Base-by-base conservation (phyloP, 352 stramenopile genomes). In the Phytopythium boreale region DNA sequence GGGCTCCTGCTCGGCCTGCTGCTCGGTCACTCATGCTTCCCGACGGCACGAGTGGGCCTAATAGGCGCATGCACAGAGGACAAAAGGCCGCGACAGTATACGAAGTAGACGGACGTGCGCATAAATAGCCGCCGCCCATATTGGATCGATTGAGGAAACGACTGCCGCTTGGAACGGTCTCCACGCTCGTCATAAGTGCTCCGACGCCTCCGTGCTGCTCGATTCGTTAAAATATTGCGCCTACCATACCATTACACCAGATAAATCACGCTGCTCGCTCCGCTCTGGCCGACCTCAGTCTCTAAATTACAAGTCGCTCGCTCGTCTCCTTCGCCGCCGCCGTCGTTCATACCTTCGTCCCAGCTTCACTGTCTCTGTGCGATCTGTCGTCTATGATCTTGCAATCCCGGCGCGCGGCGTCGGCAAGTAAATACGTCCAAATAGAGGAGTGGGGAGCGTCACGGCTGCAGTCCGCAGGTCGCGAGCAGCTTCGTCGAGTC, bases 391-490 rank as follows among this genome's bases (percentile, higher is more conserved):
- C 46, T 52, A 52, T 52, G 12, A 4, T 26, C 46, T 27, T 26
- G 20, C n/a, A 29, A 19, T 31, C n/a, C n/a, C n/a, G 2, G 46
- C 20, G 50, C 29, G 41, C 24, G 50, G 24, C 26, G 50, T 14
- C 50, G 26, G 26, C 24, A 11, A 39, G 26, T 56, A 56, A 56
- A 56, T 56, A 56, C 50, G 50, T 56, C 50, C 50, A 27, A 27
- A 24, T 56, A 24, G 24, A 39, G 22, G 22, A 7, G 50, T 36
- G 12, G 26, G 24, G 44, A 19, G 2, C 44, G 53, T 77, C 55
- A 80, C 67, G 64, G 70, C 66, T 85, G 74, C 58, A 83, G 37
- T 51, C 79, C 67, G 59, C 72, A 82, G 5, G 71, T 69, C 24
- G 74, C 61, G 31, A 84, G 61, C 31, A 80, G 66, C 67, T 81